phyloP scores from a whole-genome alignment of 169 alveolate genomes.

The Cryptosporidium sp. region DNA sequence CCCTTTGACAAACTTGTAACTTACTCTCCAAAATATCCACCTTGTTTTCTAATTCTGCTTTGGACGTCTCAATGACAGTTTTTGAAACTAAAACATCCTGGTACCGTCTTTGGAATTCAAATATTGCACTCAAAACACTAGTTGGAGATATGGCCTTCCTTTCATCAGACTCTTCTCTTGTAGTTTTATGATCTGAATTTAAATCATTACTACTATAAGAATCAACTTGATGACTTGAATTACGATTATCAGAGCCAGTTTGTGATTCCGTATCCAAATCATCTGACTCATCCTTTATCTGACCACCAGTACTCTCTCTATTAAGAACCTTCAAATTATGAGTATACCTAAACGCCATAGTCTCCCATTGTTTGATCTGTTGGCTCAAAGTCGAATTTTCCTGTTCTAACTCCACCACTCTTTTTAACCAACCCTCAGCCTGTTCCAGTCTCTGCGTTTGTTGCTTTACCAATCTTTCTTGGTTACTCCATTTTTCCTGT shows the following conservation, averaged over 20 bases:
- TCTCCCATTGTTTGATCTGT: slow-evolving; percentile 69
- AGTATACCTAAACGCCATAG: slow-evolving; percentile 67
- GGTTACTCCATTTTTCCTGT: slow-evolving; percentile 58
- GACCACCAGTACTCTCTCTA: neutral
- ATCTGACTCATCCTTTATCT: slow-evolving; percentile 14
- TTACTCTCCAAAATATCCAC: slow-evolving; percentile 46
- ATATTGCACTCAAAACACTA: slow-evolving; percentile 66
- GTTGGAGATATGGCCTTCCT: slow-evolving; percentile 46
- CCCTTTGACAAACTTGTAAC: slow-evolving; percentile 59
- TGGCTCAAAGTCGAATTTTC: slow-evolving; percentile 35
- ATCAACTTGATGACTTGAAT: neutral
- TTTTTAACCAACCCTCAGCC: slow-evolving; percentile 67
- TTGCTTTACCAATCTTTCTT: slow-evolving; percentile 35
- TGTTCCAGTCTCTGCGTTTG: slow-evolving; percentile 36
- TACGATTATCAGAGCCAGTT: neutral
- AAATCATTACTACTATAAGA: neutral
- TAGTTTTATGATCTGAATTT: neutral
- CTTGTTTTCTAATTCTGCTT: slow-evolving; percentile 48
- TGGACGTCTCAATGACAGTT: slow-evolving; percentile 61
- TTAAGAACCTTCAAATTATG: slow-evolving; percentile 51
- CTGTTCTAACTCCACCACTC: slow-evolving; percentile 66
- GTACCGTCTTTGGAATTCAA: slow-evolving; percentile 71
- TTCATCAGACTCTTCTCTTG: neutral
- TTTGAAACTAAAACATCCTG: slow-evolving; percentile 70
- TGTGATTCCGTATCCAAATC: neutral